Percentiles rank a stretch among this genome's conserved stretches.
These are phyloP conservation scores for Achlya hypogyna DNA, from an alignment of 352 stramenopile species.

Conservation along the genomic window DNA sequence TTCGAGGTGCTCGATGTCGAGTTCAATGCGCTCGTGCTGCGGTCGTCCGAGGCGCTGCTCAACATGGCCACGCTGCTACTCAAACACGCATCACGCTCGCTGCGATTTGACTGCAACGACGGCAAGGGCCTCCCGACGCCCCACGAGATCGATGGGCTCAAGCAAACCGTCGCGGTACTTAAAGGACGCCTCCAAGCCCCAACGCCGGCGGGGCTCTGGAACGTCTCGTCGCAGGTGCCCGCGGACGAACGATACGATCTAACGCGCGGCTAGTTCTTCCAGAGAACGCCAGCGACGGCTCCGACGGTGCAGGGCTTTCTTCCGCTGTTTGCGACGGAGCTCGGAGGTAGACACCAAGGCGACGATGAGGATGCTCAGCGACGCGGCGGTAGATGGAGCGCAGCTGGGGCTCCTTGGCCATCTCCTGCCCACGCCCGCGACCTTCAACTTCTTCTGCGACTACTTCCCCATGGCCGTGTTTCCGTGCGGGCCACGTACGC, in stretches of 20 bases:
- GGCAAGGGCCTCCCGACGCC: slow-evolving; percentile 7
- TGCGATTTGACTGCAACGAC: background rate
- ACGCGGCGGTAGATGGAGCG: slow-evolving; percentile 23
- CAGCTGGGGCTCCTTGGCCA: slow-evolving; percentile 58
- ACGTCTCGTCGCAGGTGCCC: slow-evolving; percentile 35
- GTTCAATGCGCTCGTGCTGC: slow-evolving; percentile 70
- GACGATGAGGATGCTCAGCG: background rate
- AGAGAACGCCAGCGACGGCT: slow-evolving; percentile 28
- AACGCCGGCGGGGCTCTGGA: slow-evolving; percentile 45
- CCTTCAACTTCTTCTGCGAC: slow-evolving; percentile 71
- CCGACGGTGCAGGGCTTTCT: slow-evolving; percentile 52
- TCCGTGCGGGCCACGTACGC: slow-evolving; percentile 26
- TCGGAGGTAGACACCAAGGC: slow-evolving; percentile 22
- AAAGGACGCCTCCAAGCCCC: background rate
- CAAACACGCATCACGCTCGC: slow-evolving; percentile 44
- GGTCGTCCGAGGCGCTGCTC: slow-evolving; percentile 45
- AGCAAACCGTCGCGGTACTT: slow-evolving; percentile 26
- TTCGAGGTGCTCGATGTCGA: slow-evolving; percentile 67
- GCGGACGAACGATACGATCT: background rate
- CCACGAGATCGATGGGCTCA: slow-evolving; percentile 31
- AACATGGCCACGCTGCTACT: slow-evolving; percentile 57
- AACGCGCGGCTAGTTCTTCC: slow-evolving; percentile 35
- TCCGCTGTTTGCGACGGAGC: slow-evolving; percentile 38
- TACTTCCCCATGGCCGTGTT: slow-evolving; percentile 54
- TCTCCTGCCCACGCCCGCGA: slow-evolving; percentile 47